phyloP scores from a whole-genome alignment of 2,329 filamentous ascomycete species.

The Aspergillus pseudotamarii region DNA sequence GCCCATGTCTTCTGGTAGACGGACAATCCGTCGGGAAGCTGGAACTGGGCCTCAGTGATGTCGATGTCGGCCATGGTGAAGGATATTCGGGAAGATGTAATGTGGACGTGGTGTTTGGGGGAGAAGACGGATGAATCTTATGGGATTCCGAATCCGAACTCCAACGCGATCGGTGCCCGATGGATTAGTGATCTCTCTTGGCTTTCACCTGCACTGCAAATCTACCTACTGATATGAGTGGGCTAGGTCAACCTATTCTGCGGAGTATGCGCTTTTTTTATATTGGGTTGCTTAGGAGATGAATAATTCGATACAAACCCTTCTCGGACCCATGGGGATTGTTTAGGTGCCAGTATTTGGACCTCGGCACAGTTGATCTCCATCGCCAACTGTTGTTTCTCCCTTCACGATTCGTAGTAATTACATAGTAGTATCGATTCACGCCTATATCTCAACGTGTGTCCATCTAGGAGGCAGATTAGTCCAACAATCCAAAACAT shows the following conservation, averaged over 20 bases:
- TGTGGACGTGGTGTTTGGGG: neutral
- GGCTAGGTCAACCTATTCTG: neutral
- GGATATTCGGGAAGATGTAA: neutral
- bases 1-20: constrained; percentile 19
- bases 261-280: too few relatives aligned
- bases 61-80: constrained; percentile 9
- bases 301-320: too few relatives aligned
- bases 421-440: too few relatives aligned
- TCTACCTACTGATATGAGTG: neutral
- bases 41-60: constrained; percentile 11
- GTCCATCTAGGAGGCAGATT: too few relatives aligned
- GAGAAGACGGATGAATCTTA: neutral
- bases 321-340: too few relatives aligned
- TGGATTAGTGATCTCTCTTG: neutral
- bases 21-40: constrained; percentile 6
- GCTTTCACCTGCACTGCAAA: neutral
- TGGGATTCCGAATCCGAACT: neutral
- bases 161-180: neutral
- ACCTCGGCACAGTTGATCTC: too few relatives aligned
- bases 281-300: too few relatives aligned
- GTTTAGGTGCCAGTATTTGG: too few relatives aligned
- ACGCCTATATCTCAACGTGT: too few relatives aligned
- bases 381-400: too few relatives aligned
- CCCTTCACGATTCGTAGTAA: too few relatives aligned
- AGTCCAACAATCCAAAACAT: too few relatives aligned